phyloP scores from a whole-genome alignment of 306 rosid genomes.

The Acacia acuminata region DNA sequence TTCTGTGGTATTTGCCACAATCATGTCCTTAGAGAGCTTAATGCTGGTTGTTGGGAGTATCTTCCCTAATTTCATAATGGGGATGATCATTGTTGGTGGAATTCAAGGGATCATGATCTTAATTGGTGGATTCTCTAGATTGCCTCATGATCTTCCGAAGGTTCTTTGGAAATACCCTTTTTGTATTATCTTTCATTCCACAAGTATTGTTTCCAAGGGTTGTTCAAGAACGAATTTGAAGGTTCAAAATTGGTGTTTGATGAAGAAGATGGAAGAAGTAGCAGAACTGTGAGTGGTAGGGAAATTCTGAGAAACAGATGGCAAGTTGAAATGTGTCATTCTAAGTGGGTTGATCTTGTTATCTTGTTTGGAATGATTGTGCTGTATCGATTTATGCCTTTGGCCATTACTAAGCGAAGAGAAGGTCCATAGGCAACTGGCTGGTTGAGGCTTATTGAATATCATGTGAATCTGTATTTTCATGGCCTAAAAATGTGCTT shows the following conservation, averaged over 20 bases:
- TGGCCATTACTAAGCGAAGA: slow-evolving; percentile 36
- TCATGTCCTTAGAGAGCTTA: slow-evolving; percentile 62
- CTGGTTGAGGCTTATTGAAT: background rate
- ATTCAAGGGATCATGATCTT: slow-evolving; percentile 56
- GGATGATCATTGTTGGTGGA: slow-evolving; percentile 62
- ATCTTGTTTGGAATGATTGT: slow-evolving; percentile 47
- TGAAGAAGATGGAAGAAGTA: background rate
- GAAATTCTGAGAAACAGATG: slow-evolving; percentile 29
- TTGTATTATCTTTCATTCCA: slow-evolving; percentile 48
- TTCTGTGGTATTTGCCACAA: slow-evolving; percentile 31
- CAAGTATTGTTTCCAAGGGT: slow-evolving; percentile 50
- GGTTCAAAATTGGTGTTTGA: slow-evolving; percentile 32
- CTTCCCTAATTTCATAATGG: slow-evolving; percentile 66
- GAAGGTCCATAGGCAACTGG: background rate
- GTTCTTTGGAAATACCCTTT: slow-evolving; percentile 49
- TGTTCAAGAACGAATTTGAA: slow-evolving; percentile 52
- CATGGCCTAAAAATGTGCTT: no score
- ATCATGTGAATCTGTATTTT: no score
- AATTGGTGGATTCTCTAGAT: slow-evolving; percentile 43
- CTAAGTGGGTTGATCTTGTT: slow-evolving; percentile 53
- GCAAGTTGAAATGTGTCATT: slow-evolving; percentile 40
- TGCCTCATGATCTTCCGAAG: slow-evolving; percentile 46
- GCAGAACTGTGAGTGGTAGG: slow-evolving; percentile 29
- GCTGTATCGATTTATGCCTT: slow-evolving; percentile 41
- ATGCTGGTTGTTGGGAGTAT: slow-evolving; percentile 71